Evolutionary conservation across 768 basidiomycete species (phyloP).

Genomic region (Xanthoconium stramineum): DNA sequence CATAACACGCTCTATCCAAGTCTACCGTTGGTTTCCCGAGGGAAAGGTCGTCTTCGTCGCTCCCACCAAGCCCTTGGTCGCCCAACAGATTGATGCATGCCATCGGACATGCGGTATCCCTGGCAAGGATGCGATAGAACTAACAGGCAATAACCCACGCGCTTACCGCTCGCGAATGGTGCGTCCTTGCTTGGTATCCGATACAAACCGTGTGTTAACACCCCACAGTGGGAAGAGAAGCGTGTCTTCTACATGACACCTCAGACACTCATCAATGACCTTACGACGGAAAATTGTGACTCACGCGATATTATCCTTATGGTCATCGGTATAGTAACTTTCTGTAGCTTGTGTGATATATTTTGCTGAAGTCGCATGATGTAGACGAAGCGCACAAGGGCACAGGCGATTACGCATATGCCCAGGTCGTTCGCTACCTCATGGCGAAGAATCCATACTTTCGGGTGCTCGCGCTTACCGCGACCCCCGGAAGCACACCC

Average conservation of each 20-base stretch:
- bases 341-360: not conserved
- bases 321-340: conserved; percentile 65
- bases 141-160: conserved; percentile 73
- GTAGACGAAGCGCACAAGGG: conserved; percentile 94
- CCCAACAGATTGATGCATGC: conserved; percentile 92
- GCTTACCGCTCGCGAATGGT: conserved; percentile 58
- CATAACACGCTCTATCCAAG: conserved; percentile 37
- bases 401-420: conserved; percentile 91
- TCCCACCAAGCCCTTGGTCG: conserved; percentile 93
- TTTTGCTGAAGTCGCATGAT: conserved; percentile 1
- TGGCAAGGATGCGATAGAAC: conserved; percentile 75
- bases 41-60: conserved; percentile 94
- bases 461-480: conserved; percentile 88
- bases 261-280: conserved; percentile 89
- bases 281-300: conserved; percentile 71
- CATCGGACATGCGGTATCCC: conserved; percentile 93
- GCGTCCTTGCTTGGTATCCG: conserved; percentile 21
- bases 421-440: conserved; percentile 80
- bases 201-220: not conserved
- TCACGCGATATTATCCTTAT: conserved; percentile 77
- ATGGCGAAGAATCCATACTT: conserved; percentile 96
- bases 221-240: conserved; percentile 69
- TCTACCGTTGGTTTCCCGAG: conserved; percentile 89
- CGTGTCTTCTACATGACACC: conserved; percentile 95
- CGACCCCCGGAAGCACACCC: conserved; percentile 85